These are phyloP conservation scores for Cenchrus fungigraminus DNA, from an alignment of 176 grass and related monocot species.

Conservation along the genomic window DNA sequence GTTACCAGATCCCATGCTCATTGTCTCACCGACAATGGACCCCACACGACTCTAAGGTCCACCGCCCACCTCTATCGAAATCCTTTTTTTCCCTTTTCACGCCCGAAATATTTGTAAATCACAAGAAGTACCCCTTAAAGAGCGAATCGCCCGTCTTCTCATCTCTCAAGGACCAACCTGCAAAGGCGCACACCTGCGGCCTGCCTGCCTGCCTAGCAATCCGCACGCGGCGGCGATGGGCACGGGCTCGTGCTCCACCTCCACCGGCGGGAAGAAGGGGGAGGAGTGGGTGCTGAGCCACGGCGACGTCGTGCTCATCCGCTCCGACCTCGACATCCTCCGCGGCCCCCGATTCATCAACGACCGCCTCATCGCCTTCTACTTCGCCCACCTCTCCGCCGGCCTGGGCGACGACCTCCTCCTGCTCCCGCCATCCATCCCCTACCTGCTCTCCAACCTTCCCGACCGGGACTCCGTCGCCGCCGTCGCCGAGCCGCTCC, in stretches of 20 bases:
- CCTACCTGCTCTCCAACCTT: slow-evolving; percentile 77
- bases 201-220: background rate
- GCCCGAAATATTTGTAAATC: background rate
- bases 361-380: slow-evolving; percentile 86
- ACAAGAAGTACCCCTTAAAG: background rate
- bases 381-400: slow-evolving; percentile 54
- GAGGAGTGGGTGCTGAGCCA: slow-evolving; percentile 63
- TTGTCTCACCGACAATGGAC: background rate
- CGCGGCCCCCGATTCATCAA: slow-evolving; percentile 64
- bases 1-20: too few relatives aligned
- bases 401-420: slow-evolving; percentile 43
- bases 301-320: slow-evolving; percentile 62
- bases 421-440: slow-evolving; percentile 66
- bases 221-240: slow-evolving; percentile 10
- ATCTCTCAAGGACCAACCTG: background rate
- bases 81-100: background rate
- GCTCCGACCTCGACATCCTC: slow-evolving; percentile 71
- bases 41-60: background rate
- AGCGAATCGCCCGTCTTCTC: background rate
- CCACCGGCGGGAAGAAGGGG: background rate
- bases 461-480: slow-evolving; percentile 48
- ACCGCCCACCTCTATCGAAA: background rate
- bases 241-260: background rate
- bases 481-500: slow-evolving; percentile 51
- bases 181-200: background rate